Base-by-base conservation (phyloP, 768 basidiomycete species). In the Amanita phalloides region DNA sequence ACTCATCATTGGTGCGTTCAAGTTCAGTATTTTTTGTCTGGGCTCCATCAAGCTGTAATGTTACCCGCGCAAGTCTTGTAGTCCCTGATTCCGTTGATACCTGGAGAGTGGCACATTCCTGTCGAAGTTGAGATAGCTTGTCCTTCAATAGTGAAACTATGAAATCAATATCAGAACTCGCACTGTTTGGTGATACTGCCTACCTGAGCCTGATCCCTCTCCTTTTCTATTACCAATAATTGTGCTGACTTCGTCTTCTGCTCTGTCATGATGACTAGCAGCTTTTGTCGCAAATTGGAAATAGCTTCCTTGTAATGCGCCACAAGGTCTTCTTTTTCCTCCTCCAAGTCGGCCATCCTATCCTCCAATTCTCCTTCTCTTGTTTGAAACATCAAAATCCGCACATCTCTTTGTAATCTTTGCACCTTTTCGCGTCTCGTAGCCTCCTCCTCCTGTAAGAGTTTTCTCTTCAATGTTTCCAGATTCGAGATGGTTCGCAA, bases 381-480 rank as follows among this genome's bases (percentile, higher is more conserved):
- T 17, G 71, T 71, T 62, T 83, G 81, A 58, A 85, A 88, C 65
- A 79, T 73, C n/a, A 73, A 77, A 48, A 89, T 74, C 60, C 77
- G 76, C 59, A 71, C 78, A 54, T 90, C 86, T 51, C 85, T 69
- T 59, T 83, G 81, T 35, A 84, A 56, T 42, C 76, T 65, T 47
- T 76, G 71, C 32, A 86, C 58, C 49, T 77, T 80, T 67, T 86
- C 84, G 55, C 65, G 65, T 56, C 84, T 69, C 43, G 71, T 63
- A 13, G 66, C 62, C 42, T 81, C 78, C 64, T 74, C 76, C 62
- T 79, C 77, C 46, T 73, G 75, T 36, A 83, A 63, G 6, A 75
- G 64, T n/a, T 67, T 66, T 38, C 67, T 58, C 48, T 75, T 74
- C 59, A 79, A 81, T 47, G 69, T 68, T 56, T 84, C 77, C 43